These are phyloP conservation scores for Posidonia oceanica DNA, from an alignment of 116 monocot genomes.

Conservation along the genomic window DNA sequence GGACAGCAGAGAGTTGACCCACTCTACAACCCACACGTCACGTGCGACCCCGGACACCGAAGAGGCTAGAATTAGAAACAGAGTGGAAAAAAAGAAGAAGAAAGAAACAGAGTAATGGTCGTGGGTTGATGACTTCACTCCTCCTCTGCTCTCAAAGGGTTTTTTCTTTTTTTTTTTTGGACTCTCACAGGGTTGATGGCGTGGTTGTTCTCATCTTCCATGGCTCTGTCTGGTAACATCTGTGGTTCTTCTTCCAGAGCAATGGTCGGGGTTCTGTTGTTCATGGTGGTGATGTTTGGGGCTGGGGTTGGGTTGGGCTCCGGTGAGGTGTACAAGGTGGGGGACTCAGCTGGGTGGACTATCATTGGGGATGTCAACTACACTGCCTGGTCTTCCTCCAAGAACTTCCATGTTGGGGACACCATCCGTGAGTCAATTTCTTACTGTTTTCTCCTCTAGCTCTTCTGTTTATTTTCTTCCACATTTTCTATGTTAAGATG, in stretches of 20 bases:
- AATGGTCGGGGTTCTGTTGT: background rate
- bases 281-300: background rate
- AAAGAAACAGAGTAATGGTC: background rate
- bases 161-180: background rate
- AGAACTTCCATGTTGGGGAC: slow-evolving; percentile 40
- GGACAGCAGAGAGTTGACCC: background rate
- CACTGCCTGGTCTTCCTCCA: slow-evolving; percentile 32
- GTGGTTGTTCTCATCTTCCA: background rate
- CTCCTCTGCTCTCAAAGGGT: background rate
- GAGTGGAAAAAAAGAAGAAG: background rate
- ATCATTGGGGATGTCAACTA: slow-evolving; percentile 29
- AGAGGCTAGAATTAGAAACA: background rate
- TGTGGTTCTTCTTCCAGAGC: background rate
- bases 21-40: background rate
- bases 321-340: slow-evolving; percentile 20
- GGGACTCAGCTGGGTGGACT: slow-evolving; percentile 24
- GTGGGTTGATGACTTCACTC: background rate
- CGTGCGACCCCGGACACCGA: background rate
- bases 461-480: background rate
- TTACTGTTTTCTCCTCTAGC: background rate
- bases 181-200: too few species aligned
- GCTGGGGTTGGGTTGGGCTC: background rate
- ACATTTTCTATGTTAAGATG: background rate
- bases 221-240: background rate
- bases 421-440: slow-evolving; percentile 19